Percentiles rank a stretch among this genome's conserved stretches.
These are phyloP conservation scores for Picea abies DNA, from an alignment of 83 land plant genomes.

Conservation along the genomic window DNA sequence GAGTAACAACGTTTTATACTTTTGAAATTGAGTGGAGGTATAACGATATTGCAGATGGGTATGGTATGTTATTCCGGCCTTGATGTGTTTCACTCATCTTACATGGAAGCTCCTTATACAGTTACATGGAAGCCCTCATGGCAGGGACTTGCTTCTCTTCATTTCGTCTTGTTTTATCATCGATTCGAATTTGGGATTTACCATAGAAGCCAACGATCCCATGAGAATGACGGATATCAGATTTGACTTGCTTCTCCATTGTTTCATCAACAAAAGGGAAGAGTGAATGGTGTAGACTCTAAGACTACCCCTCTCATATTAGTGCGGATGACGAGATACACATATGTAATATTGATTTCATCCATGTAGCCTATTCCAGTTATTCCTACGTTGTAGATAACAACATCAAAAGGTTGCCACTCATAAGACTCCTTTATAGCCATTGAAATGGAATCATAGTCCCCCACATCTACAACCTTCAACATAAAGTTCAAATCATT, in stretches of 20 bases:
- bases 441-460: neutral
- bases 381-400: neutral
- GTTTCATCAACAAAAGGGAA: neutral
- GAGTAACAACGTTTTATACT: no score
- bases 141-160: no score
- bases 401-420: conserved; percentile 12
- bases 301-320: neutral
- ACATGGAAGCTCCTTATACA: no score
- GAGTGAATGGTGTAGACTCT: neutral
- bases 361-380: neutral
- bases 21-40: no score
- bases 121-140: no score
- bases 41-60: no score
- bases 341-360: neutral
- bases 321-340: neutral
- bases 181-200: neutral
- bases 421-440: neutral
- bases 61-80: no score
- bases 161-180: no score
- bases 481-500: neutral
- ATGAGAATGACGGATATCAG: neutral
- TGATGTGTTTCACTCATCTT: no score
- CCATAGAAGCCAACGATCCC: neutral
- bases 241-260: neutral
- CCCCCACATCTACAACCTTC: conserved; percentile 10